Base-by-base conservation (phyloP, 208 protist genomes). In the Trypanosoma mega region DNA sequence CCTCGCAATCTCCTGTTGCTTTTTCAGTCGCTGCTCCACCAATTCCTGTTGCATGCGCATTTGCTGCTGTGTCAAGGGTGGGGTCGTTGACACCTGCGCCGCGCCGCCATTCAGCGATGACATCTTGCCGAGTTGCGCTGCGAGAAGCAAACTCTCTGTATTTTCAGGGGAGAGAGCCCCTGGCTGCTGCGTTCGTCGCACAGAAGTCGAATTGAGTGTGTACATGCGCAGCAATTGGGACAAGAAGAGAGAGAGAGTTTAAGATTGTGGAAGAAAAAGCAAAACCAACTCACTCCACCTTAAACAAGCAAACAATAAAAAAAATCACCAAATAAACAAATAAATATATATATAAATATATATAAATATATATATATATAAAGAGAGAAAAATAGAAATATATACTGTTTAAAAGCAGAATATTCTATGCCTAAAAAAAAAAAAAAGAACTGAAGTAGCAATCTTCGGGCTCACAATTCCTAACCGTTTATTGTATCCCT, bases 121-220 rank as follows among this genome's bases (percentile, higher is more conserved):
- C n/a, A n/a, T 39, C 3, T 21, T 21, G n/a, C 3, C 5, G 20
- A 27, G 2, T 33, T 20, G 3, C 20, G 23, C 47, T n/a, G 21
- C 8, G 47, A 27, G 8, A 29, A 23, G 8, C 34, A 29, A 7
- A 1, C 16, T 48, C 3, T 21, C 27, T 47, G 7, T 20, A 26
- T 16, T 24, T 48, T 20, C 21, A 49, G 21, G 12, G 11, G 16
- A n/a, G 9, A 12, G n/a, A 20, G 51, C 18, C 30, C 5, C 26
- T 39, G 9, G 20, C 20, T 46, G 48, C 31, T 55, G 34, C 4
- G 33, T 9, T 24, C 48, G 59, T 3, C 31, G 59, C 2, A 65
- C 14, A 26, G 49, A 50, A 14, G 60, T 41, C 1, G 60, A 66
- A 16, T 66, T 66, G 37, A 66, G 60, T 12, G 60, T 66, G 60